Percentiles rank a stretch among this genome's conserved stretches.
These are phyloP conservation scores for Paecilomyces dactylethromorphus DNA, from an alignment of 2,329 filamentous ascomycete genomes.

Conservation along the genomic window DNA sequence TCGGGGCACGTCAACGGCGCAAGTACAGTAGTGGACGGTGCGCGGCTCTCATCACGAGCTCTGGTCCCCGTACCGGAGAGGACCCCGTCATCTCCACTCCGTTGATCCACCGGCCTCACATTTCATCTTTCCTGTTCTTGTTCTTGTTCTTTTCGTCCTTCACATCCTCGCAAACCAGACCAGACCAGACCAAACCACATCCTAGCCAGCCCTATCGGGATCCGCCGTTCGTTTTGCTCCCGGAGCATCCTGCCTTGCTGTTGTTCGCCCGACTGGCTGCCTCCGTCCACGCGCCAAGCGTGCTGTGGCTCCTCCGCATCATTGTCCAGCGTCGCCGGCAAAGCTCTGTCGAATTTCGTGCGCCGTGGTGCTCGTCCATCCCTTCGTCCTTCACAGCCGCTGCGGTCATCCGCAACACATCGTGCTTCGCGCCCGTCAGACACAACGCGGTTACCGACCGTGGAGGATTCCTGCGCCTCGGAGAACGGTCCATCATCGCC, in stretches of 20 bases:
- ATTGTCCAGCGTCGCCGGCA: not conserved
- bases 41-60: not conserved
- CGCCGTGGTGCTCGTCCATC: not conserved
- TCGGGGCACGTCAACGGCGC: not conserved
- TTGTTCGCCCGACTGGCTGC: too few relatives aligned
- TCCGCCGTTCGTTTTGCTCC: not conserved
- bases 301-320: not conserved
- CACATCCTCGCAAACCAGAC: not conserved
- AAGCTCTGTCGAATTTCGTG: not conserved
- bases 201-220: not conserved
- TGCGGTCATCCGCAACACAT: not conserved
- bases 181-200: too few relatives aligned
- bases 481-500: not conserved
- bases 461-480: not conserved
- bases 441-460: not conserved
- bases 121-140: conserved; percentile 19
- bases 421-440: not conserved
- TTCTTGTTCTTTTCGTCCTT: conserved; percentile 15
- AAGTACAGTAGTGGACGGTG: not conserved
- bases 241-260: not conserved
- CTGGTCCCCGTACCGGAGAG: not conserved
- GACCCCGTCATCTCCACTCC: conserved; percentile 19
- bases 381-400: not conserved
- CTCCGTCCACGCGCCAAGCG: not conserved
- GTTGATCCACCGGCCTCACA: conserved; percentile 22